Evolutionary conservation across 805 yeast genomes (phyloP).

Genomic region (Saccharomycopsis sp.): DNA sequence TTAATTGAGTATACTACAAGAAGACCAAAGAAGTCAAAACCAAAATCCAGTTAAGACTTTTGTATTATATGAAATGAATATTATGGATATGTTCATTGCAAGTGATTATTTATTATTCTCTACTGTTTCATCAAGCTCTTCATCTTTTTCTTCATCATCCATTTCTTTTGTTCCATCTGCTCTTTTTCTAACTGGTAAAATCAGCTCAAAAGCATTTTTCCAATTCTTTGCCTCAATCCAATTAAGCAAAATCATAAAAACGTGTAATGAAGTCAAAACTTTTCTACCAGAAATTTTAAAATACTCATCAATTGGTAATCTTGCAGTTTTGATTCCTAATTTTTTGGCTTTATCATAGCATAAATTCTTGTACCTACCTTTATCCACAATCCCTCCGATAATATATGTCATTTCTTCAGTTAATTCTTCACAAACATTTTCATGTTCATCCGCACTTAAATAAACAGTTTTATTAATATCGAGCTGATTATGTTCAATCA

Average conservation of each 20-base stretch:
- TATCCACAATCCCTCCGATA: slow-evolving; percentile 94
- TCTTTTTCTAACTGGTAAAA: slow-evolving; percentile 71
- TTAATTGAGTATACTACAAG: slow-evolving; percentile 87
- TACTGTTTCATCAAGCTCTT: neutral
- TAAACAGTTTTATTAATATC: slow-evolving; percentile 39
- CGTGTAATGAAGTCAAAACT: slow-evolving; percentile 91
- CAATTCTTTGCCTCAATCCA: slow-evolving; percentile 77
- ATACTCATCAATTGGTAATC: slow-evolving; percentile 80
- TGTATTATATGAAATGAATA: no score
- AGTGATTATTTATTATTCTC: no score
- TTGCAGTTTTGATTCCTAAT: slow-evolving; percentile 60
- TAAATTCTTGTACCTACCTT: slow-evolving; percentile 73
- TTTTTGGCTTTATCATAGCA: slow-evolving; percentile 75
- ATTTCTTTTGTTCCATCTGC: no score
- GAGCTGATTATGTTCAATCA: slow-evolving; percentile 25
- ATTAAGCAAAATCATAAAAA: slow-evolving; percentile 73
- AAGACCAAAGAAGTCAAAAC: no score
- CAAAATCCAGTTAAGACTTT: no score
- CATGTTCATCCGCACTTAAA: slow-evolving; percentile 80
- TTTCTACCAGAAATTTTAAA: slow-evolving; percentile 76
- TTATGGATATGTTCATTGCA: no score
- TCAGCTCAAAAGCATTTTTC: slow-evolving; percentile 79
- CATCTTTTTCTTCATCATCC: neutral
- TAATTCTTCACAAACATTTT: slow-evolving; percentile 43
- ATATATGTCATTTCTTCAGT: slow-evolving; percentile 68